Percentiles rank a stretch among this genome's conserved stretches.
These are phyloP conservation scores for Venturia oleaginea DNA, from an alignment of 2,329 filamentous ascomycete genomes.

Conservation along the genomic window DNA sequence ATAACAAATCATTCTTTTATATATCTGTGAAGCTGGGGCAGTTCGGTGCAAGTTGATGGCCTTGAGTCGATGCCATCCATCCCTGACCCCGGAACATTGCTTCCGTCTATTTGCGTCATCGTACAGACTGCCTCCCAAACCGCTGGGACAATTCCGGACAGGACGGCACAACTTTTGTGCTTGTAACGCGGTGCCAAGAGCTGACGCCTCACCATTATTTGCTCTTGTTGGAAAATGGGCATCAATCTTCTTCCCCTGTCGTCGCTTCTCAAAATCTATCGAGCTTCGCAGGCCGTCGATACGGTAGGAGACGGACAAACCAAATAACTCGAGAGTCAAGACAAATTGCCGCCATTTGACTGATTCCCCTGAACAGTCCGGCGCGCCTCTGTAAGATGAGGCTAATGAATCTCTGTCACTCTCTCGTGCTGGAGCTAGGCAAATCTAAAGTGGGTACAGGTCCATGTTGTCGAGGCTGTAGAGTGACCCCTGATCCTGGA, in stretches of 20 bases:
- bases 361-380: background rate
- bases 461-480: background rate
- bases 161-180: background rate
- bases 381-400: background rate
- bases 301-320: background rate
- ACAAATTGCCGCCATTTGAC: background rate
- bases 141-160: background rate
- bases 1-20: background rate
- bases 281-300: background rate
- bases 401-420: background rate
- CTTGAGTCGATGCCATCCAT: background rate
- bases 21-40: background rate
- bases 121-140: background rate
- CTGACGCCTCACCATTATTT: background rate
- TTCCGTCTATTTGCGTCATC: background rate
- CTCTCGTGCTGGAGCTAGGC: background rate
- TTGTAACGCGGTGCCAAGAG: background rate
- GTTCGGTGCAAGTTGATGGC: background rate
- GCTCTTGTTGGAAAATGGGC: background rate
- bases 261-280: background rate
- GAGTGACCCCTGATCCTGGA: background rate
- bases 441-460: background rate
- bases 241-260: background rate
- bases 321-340: background rate
- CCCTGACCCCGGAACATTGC: conserved; percentile 4